These are phyloP conservation scores for Alternaria sp. DNA, from an alignment of 2,329 filamentous ascomycete species.

Conservation along the genomic window DNA sequence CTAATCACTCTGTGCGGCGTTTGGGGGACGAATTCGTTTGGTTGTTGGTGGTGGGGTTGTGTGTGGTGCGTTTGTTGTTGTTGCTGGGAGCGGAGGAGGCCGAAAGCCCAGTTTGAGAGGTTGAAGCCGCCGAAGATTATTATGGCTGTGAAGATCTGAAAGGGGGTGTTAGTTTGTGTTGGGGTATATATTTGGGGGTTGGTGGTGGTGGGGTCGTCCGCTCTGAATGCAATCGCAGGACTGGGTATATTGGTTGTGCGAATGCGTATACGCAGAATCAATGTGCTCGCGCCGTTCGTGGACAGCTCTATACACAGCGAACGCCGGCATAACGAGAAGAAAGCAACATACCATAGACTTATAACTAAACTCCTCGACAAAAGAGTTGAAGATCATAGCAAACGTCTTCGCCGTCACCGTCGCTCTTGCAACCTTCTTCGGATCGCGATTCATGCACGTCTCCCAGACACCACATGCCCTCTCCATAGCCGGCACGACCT, in stretches of 20 bases:
- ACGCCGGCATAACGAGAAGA: background rate
- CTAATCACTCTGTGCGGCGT: slow-evolving; percentile 40
- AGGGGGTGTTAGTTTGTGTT: slow-evolving; percentile 11
- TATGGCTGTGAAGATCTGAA: slow-evolving; percentile 56
- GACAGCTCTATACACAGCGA: background rate
- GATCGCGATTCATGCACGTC: slow-evolving; percentile 84
- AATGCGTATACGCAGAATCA: background rate
- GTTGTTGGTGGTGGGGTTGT: slow-evolving; percentile 10
- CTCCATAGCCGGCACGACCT: slow-evolving; percentile 74
- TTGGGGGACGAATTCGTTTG: slow-evolving; percentile 32
- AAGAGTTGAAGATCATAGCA: slow-evolving; percentile 91
- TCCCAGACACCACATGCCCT: slow-evolving; percentile 80
- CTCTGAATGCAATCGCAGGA: background rate
- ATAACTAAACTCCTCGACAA: slow-evolving; percentile 87
- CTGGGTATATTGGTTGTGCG: background rate
- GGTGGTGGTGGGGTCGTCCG: background rate
- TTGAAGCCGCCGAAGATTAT: slow-evolving; percentile 60
- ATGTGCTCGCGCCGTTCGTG: background rate
- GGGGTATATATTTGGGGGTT: background rate
- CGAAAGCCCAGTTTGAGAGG: slow-evolving; percentile 66
- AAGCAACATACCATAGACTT: slow-evolving; percentile 69
- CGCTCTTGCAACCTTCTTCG: slow-evolving; percentile 76
- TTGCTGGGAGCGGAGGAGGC: slow-evolving; percentile 57
- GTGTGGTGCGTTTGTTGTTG: slow-evolving; percentile 25
- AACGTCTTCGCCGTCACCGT: slow-evolving; percentile 86